Evolutionary conservation across 495 filamentous ascomycete genomes (phyloP), one percentile per base, ranked within the genome.

Genomic region (Cladorrhinum samala): DNA sequence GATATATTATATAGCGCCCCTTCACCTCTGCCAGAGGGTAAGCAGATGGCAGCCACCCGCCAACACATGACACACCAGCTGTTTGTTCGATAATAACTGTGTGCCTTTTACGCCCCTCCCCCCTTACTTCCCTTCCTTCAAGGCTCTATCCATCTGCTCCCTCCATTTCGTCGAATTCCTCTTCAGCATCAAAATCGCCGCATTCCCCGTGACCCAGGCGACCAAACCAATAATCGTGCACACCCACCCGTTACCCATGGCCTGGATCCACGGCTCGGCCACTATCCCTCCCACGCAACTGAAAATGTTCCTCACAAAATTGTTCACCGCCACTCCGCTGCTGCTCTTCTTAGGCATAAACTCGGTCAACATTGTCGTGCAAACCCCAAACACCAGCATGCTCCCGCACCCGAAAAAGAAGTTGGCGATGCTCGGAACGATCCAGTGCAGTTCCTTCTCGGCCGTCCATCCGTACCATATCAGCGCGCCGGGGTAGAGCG

Each of bases 281-380:
- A 92, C 78, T 3, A 93, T 66, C 8, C 77, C 82, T 0, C 88
- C 91, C 0, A 92, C 79, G 59, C 86, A 93, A 2, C 80, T 82
- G 57, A 92, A 89, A 18, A 95, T 90, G 54, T 95, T 96, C 20
- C 92, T 73, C 52, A 95, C 77, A 65, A 95, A 89, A 58, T 89
- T 89, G 59, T 89, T 89, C 17, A 95, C 77, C 3, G 92, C 92
- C 4, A 96, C 88, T 1, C 91, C 91, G 2, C 77, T 75, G 9
- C 81, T 85, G 6, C 85, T 84, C 42, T 78, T 77, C 20, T 79
- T 75, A 0, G 92, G 89, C 81, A 96, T 86, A 69, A 97, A 95
- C 64, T 97, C 92, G 0, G 88, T 91, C 53, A 91, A 70, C 86
- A 93, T 89, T 1, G 88, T 91, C 6, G 86, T 91, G 0, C 79